phyloP scores from a whole-genome alignment of 306 rosid genomes.

The Lablab purpureus region DNA sequence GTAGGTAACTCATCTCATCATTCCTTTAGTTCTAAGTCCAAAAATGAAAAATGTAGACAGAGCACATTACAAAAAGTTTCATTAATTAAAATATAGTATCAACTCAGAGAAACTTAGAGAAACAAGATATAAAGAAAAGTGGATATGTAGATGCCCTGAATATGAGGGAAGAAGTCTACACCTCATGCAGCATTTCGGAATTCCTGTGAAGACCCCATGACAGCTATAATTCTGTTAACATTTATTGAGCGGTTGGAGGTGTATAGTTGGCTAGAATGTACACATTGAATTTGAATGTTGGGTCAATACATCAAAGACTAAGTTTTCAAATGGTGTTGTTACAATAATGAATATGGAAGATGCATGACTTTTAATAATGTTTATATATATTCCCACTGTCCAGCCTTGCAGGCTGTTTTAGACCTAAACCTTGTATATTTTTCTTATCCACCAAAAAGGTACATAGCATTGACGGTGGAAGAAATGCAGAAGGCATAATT shows the following conservation, averaged over 20 bases:
- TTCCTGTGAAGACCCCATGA: not conserved
- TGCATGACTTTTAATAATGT: not conserved
- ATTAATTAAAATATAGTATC: not conserved
- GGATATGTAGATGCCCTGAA: not conserved
- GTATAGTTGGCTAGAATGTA: slow-evolving; percentile 8
- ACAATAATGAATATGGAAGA: not conserved
- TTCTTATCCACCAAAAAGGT: not conserved
- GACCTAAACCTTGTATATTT: not conserved
- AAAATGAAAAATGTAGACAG: not conserved
- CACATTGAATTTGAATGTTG: slow-evolving; percentile 10
- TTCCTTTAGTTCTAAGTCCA: not conserved
- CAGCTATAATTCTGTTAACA: slow-evolving; percentile 3
- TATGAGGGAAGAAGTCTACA: not conserved
- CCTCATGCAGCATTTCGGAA: not conserved
- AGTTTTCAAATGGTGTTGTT: not conserved
- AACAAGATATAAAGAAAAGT: not conserved
- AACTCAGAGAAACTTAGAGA: not conserved
- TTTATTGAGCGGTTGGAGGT: slow-evolving; percentile 6
- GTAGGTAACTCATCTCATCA: not conserved
- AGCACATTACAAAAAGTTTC: not conserved
- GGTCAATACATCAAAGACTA: slow-evolving; percentile 12
- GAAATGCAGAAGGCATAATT: not conserved
- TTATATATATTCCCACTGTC: not conserved
- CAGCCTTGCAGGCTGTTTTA: not conserved
- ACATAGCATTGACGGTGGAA: not conserved